Base-by-base conservation (phyloP, 106 monocot species). In the Apostasia ramifera region DNA sequence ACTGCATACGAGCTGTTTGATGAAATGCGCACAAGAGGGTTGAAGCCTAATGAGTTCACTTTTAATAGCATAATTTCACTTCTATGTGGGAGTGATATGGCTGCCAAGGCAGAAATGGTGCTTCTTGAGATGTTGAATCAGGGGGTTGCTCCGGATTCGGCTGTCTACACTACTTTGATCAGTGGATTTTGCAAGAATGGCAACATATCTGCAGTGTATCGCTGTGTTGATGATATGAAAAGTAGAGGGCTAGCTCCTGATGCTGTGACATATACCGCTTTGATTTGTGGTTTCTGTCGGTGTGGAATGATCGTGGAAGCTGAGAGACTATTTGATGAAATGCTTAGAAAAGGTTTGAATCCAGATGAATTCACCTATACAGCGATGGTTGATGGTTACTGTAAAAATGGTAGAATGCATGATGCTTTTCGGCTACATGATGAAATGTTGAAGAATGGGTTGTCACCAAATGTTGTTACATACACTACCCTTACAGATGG, bases 401-500 rank as follows among this genome's bases (percentile, higher is more conserved):
- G 89, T 74, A 98, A 90, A 78, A 55, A 76, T 66, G 90, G 90
- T 5, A 97, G 70, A 71, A 78, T 87, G 62, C 57, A 69, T 37
- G 83, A 85, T 15, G 97, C 97, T 11, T 92, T 98, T 61, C 14
- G 47, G 40, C 81, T 87, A n/a, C 92, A 92, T 60, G 79, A 76
- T 53, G 76, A 80, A 79, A 98, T 98, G 97, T 43, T 90, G 5
- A 66, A 59, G 11, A 61, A 50, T 12, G 87, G 92, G 2, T 77
- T 90, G 74, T 55, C 49, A 11, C 92, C 97, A 10, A 98, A 90
- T 76, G 73, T 98, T 51, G 83, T 93, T 40, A 98, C 97, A 42
- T 98, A 98, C 78, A 93, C 92, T 26, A 78, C 87, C 57, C 81
- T 98, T n/a, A 85, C 86, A 11, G 97, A 98, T 81, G 97, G 97